phyloP scores from a whole-genome alignment of 2,329 filamentous ascomycete species.

The Colletotrichum sp. region DNA sequence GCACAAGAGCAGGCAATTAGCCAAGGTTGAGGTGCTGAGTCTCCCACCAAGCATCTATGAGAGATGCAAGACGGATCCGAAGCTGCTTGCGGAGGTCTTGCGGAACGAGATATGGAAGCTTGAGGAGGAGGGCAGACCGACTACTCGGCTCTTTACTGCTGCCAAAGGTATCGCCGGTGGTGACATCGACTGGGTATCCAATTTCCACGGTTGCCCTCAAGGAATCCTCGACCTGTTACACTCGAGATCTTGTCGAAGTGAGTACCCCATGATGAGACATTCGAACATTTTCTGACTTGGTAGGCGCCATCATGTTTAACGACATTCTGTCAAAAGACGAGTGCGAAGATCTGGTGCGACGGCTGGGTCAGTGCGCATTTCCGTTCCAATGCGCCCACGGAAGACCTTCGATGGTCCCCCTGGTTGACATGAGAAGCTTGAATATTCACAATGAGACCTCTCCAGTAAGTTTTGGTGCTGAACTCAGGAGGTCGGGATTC shows the following conservation, averaged over 20 bases:
- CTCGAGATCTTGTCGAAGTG: constrained; percentile 76
- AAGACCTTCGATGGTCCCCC: constrained; percentile 67
- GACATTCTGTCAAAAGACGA: constrained; percentile 65
- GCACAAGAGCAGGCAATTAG: background rate
- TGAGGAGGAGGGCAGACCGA: constrained; percentile 47
- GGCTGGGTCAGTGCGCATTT: constrained; percentile 68
- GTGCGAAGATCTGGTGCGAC: constrained; percentile 61
- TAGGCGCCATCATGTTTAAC: constrained; percentile 83
- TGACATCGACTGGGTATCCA: constrained; percentile 57
- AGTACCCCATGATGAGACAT: constrained; percentile 12
- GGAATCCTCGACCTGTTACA: constrained; percentile 79
- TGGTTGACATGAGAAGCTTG: constrained; percentile 55
- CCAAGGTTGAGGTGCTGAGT: constrained; percentile 53
- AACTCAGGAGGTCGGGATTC: constrained; percentile 4
- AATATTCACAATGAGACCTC: background rate
- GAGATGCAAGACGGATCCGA: constrained; percentile 75
- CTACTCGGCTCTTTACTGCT: background rate
- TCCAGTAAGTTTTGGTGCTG: constrained; percentile 4
- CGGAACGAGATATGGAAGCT: constrained; percentile 76
- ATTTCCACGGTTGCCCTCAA: constrained; percentile 73
- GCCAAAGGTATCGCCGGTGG: background rate
- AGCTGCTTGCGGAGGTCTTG: constrained; percentile 74
- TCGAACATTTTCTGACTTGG: constrained; percentile 1
- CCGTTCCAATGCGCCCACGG: constrained; percentile 89
- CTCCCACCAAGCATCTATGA: constrained; percentile 78